Conservation (phyloP, 352 stramenopile species). For the Discostella stelligera region DNA sequence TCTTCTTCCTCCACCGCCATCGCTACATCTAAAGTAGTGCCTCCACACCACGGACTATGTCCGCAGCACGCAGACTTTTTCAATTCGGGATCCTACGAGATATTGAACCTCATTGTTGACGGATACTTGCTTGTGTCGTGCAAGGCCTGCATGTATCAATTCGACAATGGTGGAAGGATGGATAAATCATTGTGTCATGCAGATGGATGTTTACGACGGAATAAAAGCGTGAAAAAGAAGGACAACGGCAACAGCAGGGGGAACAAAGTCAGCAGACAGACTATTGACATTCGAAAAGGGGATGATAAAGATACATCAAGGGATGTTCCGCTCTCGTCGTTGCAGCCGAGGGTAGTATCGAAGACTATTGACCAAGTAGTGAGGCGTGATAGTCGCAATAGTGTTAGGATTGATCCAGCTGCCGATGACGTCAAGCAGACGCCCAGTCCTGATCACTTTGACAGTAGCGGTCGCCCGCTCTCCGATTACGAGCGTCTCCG, state of each 20-base stretch:
- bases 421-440: conserved; percentile 26
- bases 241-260: neutral
- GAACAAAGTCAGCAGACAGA: neutral
- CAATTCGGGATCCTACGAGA: conserved; percentile 56
- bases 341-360: neutral
- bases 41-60: conserved; percentile 68
- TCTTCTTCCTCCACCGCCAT: neutral
- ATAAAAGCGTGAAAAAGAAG: conserved; percentile 14
- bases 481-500: conserved; percentile 44
- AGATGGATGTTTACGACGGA: conserved; percentile 22
- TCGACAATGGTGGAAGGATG: conserved; percentile 42
- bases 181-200: conserved; percentile 40
- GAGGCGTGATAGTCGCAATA: neutral
- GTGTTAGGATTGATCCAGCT: neutral
- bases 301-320: neutral
- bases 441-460: conserved; percentile 8
- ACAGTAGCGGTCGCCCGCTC: conserved; percentile 16
- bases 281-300: neutral
- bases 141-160: conserved; percentile 58
- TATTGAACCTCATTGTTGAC: conserved; percentile 54
- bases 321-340: neutral
- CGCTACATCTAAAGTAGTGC: neutral
- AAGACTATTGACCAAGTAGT: conserved; percentile 16
- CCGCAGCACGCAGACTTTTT: conserved; percentile 48
- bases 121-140: conserved; percentile 48